phyloP scores from a whole-genome alignment of 139 green algal genomes.

The Volvox reticuliferus region DNA sequence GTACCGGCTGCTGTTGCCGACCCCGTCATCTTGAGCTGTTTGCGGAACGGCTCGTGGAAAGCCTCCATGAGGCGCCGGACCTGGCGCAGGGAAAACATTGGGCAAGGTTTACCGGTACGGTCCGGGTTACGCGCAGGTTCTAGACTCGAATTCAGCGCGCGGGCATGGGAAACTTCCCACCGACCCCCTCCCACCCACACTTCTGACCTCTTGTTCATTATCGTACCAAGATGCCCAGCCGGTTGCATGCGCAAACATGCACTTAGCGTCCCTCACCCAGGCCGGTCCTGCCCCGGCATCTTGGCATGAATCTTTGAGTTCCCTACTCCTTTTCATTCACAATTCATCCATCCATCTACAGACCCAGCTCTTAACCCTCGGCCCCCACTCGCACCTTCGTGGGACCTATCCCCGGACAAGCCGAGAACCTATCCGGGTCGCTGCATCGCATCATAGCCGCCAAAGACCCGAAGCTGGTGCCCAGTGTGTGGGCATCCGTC shows the following conservation, averaged over 20 bases:
- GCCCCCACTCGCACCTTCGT: slow-evolving; percentile 76
- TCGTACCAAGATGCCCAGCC: too few species aligned
- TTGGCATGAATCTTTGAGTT: not conserved
- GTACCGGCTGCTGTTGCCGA: not conserved
- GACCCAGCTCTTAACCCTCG: not conserved
- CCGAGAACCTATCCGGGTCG: slow-evolving; percentile 74
- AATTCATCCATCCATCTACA: too few species aligned
- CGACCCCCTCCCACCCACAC: too few species aligned
- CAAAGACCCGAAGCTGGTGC: slow-evolving; percentile 59
- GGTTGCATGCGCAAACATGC: too few species aligned
- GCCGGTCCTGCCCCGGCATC: not conserved
- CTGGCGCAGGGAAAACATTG: slow-evolving; percentile 1
- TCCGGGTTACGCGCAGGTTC: too few species aligned
- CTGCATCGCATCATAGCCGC: slow-evolving; percentile 62
- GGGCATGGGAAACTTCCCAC: too few species aligned
- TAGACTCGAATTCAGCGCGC: too few species aligned
- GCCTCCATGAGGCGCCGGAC: slow-evolving; percentile 61
- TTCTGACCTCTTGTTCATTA: too few species aligned
- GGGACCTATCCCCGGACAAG: slow-evolving; percentile 90
- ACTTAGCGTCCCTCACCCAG: not conserved
- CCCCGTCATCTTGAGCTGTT: slow-evolving; percentile 38
- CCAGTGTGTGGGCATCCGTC: slow-evolving; percentile 84
- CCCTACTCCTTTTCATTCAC: too few species aligned
- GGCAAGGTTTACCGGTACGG: too few species aligned
- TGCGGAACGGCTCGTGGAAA: slow-evolving; percentile 68